These are phyloP conservation scores for Pyrenochaeta sp. DNA, from an alignment of 2,329 filamentous ascomycete genomes.

Conservation along the genomic window DNA sequence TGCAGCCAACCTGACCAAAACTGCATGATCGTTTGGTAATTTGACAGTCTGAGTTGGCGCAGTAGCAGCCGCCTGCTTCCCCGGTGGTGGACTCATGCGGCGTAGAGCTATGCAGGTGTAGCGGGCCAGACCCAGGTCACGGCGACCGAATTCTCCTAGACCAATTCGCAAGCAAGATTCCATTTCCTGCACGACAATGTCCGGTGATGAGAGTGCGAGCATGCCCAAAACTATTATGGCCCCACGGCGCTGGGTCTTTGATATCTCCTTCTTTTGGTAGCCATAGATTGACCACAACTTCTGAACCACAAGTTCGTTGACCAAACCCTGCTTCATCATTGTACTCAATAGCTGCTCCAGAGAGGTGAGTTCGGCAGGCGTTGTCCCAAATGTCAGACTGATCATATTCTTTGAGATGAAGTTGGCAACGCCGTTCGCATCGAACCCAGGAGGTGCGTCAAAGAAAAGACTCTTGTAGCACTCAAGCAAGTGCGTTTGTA, in stretches of 20 bases:
- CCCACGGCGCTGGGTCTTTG: conserved; percentile 85
- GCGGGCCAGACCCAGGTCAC: conserved; percentile 87
- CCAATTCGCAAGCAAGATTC: conserved; percentile 93
- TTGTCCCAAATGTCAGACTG: conserved; percentile 94
- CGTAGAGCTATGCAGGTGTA: conserved; percentile 94
- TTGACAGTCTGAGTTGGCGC: conserved; percentile 67
- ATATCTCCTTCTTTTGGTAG: conserved; percentile 87
- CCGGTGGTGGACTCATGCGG: conserved; percentile 77
- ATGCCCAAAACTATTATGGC: conserved; percentile 97
- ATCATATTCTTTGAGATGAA: conserved; percentile 99
- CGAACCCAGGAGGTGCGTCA: conserved; percentile 89
- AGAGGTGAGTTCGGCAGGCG: conserved; percentile 92
- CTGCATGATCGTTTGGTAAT: conserved; percentile 89
- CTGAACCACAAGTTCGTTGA: conserved; percentile 83
- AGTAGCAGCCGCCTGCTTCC: conserved; percentile 71
- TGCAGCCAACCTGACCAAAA: conserved; percentile 78
- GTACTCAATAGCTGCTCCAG: conserved; percentile 93
- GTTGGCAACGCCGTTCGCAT: conserved; percentile 87
- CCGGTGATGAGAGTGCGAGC: conserved; percentile 89
- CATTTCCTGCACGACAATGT: conserved; percentile 94
- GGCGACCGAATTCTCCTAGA: conserved; percentile 78
- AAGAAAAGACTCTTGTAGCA: conserved; percentile 97
- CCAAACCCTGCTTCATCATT: conserved; percentile 94
- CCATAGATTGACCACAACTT: conserved; percentile 99
- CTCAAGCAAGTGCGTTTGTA: conserved; percentile 95